A percentile compares a stretch with the other conserved stretches of the same genome.
Conservation (phyloP, 768 basidiomycete genomes). For the Russula sp. region DNA sequence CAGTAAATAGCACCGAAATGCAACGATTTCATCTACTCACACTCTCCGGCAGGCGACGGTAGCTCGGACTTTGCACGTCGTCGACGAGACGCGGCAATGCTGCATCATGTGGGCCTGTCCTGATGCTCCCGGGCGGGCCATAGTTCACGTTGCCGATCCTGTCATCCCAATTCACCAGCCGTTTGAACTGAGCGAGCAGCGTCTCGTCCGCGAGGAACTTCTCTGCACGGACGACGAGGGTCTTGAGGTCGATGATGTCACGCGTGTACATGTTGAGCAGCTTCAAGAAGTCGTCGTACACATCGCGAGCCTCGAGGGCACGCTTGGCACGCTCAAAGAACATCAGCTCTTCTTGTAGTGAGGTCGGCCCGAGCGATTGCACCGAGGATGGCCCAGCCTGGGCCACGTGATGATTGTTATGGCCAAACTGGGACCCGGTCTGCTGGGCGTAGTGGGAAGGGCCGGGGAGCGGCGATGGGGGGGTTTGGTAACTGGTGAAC, state of each 20-base stretch:
- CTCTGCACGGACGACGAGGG: conserved; percentile 72
- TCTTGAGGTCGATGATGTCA: conserved; percentile 82
- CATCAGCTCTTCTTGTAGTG: conserved; percentile 64
- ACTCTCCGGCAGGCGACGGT: conserved; percentile 78
- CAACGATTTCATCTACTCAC: conserved; percentile 42
- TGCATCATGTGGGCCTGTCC: conserved; percentile 69
- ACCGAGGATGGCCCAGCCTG: conserved; percentile 9
- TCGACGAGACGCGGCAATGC: conserved; percentile 72
- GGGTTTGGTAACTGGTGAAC: conserved; percentile 17
- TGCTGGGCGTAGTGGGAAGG: conserved; percentile 13
- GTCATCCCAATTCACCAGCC: conserved; percentile 75
- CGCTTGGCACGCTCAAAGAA: conserved; percentile 95
- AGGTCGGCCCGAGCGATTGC: conserved; percentile 11
- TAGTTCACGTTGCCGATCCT: conserved; percentile 50
- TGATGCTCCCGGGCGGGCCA: conserved; percentile 72
- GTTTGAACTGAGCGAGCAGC: conserved; percentile 77
- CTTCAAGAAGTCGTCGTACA: conserved; percentile 93
- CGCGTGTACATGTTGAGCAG: conserved; percentile 84
- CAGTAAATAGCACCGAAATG: conserved; percentile 8
- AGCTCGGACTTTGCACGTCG: conserved; percentile 89
- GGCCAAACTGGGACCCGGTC: conserved; percentile 4
- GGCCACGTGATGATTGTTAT: conserved; percentile 17
- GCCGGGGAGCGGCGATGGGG: conserved; percentile 19
- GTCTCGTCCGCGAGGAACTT: conserved; percentile 79
- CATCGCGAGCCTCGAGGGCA: conserved; percentile 61